These are phyloP conservation scores for Erigeron philadelphicus DNA, from an alignment of 140 eudicot genomes.

Conservation along the genomic window DNA sequence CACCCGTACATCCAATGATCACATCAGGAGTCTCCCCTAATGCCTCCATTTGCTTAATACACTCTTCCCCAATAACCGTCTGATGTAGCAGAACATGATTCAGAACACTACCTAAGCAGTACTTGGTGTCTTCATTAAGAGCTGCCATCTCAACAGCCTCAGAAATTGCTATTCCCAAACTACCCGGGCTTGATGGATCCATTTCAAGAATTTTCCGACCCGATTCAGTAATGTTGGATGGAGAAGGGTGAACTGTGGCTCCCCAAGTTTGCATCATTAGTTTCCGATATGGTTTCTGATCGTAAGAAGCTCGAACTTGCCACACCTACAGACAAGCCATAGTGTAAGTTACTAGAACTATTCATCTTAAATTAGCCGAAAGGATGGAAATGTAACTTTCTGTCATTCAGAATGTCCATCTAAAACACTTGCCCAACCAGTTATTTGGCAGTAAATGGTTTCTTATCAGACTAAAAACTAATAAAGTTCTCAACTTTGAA, in stretches of 20 bases:
- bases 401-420: not conserved
- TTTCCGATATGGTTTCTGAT: constrained; percentile 89
- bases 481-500: not conserved
- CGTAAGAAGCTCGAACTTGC: constrained; percentile 97
- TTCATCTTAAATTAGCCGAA: not conserved
- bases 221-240: constrained; percentile 64
- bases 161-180: constrained; percentile 92
- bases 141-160: constrained; percentile 95
- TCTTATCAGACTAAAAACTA: not conserved
- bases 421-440: not conserved
- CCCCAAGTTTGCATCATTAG: constrained; percentile 99
- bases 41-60: constrained; percentile 89
- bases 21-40: constrained; percentile 90
- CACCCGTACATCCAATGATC: constrained; percentile 97
- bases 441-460: not conserved
- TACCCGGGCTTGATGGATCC: constrained; percentile 85
- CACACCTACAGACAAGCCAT: constrained; percentile 55
- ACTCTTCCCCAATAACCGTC: constrained; percentile 94
- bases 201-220: constrained; percentile 64
- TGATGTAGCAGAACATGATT: constrained; percentile 92
- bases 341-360: not conserved
- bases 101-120: constrained; percentile 91
- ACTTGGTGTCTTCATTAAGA: constrained; percentile 58
- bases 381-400: not conserved
- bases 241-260: constrained; percentile 90